These are phyloP conservation scores for Parsonsia alboflavescens DNA, from an alignment of 257 asterid genomes.

Conservation along the genomic window DNA sequence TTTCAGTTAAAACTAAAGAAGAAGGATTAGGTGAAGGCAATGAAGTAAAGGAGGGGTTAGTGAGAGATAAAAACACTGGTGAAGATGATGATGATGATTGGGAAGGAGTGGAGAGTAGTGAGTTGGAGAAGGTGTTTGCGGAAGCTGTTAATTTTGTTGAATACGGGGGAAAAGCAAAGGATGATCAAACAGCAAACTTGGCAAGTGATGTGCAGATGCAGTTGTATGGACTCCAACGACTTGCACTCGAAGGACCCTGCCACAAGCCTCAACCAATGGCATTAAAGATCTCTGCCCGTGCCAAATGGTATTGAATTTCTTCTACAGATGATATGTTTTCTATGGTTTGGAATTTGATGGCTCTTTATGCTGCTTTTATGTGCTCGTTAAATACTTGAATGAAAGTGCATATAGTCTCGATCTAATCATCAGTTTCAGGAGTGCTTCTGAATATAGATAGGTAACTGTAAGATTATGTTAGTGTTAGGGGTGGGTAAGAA, in stretches of 20 bases:
- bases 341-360: neutral
- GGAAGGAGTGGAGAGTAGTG: conserved; percentile 94
- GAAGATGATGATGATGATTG: conserved; percentile 66
- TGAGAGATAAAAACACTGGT: conserved; percentile 29
- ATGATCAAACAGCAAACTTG: conserved; percentile 33
- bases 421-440: neutral
- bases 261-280: conserved; percentile 80
- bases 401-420: neutral
- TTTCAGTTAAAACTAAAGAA: neutral
- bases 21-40: conserved; percentile 18
- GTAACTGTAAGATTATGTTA: neutral
- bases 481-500: neutral
- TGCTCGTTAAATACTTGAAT: conserved; percentile 3
- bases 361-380: neutral
- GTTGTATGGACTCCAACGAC: conserved; percentile 70
- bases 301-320: conserved; percentile 63
- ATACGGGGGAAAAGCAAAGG: conserved; percentile 41
- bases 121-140: conserved; percentile 67
- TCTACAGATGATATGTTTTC: conserved; percentile 4
- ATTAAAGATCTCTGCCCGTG: conserved; percentile 62
- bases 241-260: conserved; percentile 89
- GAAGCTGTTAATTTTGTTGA: conserved; percentile 70
- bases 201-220: conserved; percentile 52
- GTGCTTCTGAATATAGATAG: neutral
- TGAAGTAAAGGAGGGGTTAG: conserved; percentile 13